Conservation (phyloP, 164 flowering plant genomes). For the Berberis vulgaris region DNA sequence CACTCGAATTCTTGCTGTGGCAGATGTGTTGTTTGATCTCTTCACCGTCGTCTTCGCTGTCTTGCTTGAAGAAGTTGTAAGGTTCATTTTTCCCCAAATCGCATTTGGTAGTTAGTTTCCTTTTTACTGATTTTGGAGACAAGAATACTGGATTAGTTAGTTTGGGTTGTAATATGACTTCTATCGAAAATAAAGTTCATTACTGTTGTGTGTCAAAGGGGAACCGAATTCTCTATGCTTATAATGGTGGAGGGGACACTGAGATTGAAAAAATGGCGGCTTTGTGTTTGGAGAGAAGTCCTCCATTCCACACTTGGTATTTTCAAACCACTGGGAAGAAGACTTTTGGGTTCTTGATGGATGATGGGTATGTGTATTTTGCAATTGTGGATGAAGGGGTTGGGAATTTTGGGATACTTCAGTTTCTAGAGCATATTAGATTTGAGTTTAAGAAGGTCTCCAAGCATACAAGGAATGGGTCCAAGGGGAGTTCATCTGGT, state of each 20-base stretch:
- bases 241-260: conserved; percentile 33
- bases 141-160: neutral
- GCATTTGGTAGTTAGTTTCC: too few species aligned
- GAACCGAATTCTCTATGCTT: conserved; percentile 30
- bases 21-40: too few species aligned
- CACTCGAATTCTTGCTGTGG: too few species aligned
- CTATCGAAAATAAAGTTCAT: conserved; percentile 33
- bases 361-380: conserved; percentile 50
- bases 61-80: too few species aligned
- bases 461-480: conserved; percentile 18
- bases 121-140: neutral
- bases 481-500: conserved; percentile 11
- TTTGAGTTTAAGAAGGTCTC: conserved; percentile 56
- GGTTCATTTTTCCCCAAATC: too few species aligned
- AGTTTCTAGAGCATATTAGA: conserved; percentile 41
- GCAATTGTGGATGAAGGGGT: too few species aligned
- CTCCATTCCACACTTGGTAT: too few species aligned
- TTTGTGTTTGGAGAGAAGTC: too few species aligned
- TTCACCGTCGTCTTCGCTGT: too few species aligned
- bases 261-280: conserved; percentile 54
- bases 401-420: too few species aligned
- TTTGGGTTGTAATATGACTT: conserved; percentile 27
- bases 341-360: conserved; percentile 38
- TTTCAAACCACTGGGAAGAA: conserved; percentile 14
- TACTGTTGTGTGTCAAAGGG: conserved; percentile 60